Conservation (phyloP, 2,329 filamentous ascomycete species). For the Ascochyta viciae-villosae region DNA sequence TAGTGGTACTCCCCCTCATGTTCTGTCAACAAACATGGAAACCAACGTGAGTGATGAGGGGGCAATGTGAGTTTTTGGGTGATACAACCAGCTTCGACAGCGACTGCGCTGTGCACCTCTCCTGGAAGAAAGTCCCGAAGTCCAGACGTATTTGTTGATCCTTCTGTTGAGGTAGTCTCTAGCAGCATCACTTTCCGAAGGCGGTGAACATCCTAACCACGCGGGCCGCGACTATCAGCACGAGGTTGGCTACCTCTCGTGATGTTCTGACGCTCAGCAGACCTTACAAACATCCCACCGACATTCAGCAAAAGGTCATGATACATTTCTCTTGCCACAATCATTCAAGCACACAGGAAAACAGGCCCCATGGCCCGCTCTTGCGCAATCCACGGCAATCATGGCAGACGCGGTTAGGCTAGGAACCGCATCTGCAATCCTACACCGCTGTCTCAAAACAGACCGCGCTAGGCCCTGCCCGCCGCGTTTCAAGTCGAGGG, state of each 20-base stretch:
- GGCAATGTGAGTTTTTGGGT: not conserved
- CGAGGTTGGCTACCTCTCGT: conserved; percentile 6
- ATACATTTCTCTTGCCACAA: not conserved
- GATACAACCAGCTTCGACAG: not conserved
- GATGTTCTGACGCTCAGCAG: conserved; percentile 12
- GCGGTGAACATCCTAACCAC: conserved; percentile 10
- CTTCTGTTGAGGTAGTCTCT: conserved; percentile 4
- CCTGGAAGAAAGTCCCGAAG: conserved; percentile 2
- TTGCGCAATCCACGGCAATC: conserved; percentile 23
- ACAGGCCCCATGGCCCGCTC: conserved; percentile 13
- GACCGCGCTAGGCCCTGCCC: conserved; percentile 12
- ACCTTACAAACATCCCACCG: conserved; percentile 9
- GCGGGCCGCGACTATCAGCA: conserved; percentile 1
- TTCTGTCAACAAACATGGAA: not conserved
- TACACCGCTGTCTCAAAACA: conserved; percentile 20
- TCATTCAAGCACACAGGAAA: conserved; percentile 4
- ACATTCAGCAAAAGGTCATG: not conserved
- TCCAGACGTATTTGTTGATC: conserved; percentile 14
- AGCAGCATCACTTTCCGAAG: conserved; percentile 11
- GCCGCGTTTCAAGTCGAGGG: conserved; percentile 18
- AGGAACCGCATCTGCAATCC: conserved; percentile 27
- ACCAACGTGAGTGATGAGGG: not conserved
- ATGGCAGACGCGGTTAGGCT: conserved; percentile 27
- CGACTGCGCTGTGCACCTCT: conserved; percentile 3
- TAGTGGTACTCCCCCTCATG: conserved; percentile 2